phyloP scores from a whole-genome alignment of 1,139 yeast species.

The Geotrichum armillariae region DNA sequence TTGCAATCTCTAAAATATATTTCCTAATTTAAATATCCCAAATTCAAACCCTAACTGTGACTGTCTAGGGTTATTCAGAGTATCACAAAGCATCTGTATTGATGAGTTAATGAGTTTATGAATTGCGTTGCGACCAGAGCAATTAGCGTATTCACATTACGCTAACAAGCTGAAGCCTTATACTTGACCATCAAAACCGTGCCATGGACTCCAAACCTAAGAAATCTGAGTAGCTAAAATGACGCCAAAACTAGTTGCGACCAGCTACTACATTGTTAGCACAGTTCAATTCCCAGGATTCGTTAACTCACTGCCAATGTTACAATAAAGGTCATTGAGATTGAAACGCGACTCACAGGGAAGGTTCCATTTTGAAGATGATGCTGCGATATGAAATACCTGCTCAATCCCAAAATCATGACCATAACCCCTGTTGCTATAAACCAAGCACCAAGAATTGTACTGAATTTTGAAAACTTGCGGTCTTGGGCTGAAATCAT shows the following conservation, averaged over 20 bases:
- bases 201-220: no score
- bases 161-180: no score
- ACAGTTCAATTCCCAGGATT: no score
- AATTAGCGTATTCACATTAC: no score
- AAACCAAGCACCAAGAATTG: conserved; percentile 41
- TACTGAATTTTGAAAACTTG: conserved; percentile 25
- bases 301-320: conserved; percentile 41
- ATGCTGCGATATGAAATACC: conserved; percentile 50
- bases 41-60: no score
- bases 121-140: no score
- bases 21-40: no score
- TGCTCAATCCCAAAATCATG: conserved; percentile 43
- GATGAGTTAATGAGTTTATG: no score
- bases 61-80: no score
- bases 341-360: conserved; percentile 49
- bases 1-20: no score
- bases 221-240: conserved; percentile 9
- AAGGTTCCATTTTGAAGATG: conserved; percentile 48
- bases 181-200: no score
- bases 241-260: conserved; percentile 16
- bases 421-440: conserved; percentile 45
- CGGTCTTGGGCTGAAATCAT: conserved; percentile 11
- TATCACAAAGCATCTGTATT: no score
- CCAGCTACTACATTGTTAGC: conserved; percentile 8
- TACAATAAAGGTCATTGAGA: conserved; percentile 40